A percentile compares a stretch with the other conserved stretches of the same genome.
These are phyloP conservation scores for Salinomyces thailandicus DNA, from an alignment of 2,329 filamentous ascomycete species.

Conservation along the genomic window DNA sequence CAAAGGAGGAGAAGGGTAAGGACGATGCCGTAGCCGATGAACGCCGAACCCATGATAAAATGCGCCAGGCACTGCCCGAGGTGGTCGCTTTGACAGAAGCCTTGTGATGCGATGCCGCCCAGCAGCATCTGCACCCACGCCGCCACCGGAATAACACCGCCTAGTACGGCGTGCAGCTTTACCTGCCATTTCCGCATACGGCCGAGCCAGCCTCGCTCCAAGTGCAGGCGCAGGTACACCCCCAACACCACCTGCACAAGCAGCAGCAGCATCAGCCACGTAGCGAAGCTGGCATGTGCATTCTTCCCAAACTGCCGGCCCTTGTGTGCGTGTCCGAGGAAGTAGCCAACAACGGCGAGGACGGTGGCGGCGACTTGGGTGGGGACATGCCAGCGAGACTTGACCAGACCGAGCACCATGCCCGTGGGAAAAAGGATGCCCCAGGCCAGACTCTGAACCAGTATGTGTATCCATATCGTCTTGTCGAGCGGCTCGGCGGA, in stretches of 20 bases:
- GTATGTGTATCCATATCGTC: constrained; percentile 87
- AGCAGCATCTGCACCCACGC: constrained; percentile 94
- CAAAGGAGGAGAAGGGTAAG: constrained; percentile 78
- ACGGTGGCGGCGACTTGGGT: constrained; percentile 64
- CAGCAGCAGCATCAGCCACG: constrained; percentile 68
- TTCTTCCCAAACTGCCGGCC: constrained; percentile 78
- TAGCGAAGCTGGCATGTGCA: constrained; percentile 71
- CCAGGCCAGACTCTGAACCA: constrained; percentile 77
- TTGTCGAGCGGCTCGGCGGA: constrained; percentile 72
- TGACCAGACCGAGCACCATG: constrained; percentile 88
- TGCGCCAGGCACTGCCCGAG: constrained; percentile 87
- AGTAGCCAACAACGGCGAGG: constrained; percentile 74
- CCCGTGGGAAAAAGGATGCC: constrained; percentile 86
- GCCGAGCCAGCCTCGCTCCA: constrained; percentile 73
- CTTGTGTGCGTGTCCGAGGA: constrained; percentile 81
- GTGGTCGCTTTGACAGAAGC: constrained; percentile 88
- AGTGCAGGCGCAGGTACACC: constrained; percentile 78
- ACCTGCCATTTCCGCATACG: constrained; percentile 62
- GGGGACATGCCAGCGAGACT: constrained; percentile 89
- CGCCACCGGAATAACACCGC: constrained; percentile 76
- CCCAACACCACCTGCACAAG: constrained; percentile 68
- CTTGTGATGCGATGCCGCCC: constrained; percentile 81
- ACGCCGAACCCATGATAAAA: constrained; percentile 97
- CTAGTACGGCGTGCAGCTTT: constrained; percentile 65
- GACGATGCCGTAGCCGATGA: constrained; percentile 85